Evolutionary conservation across 192 early-diverging fungal genomes (phyloP).

Genomic region (Podila minutissima): DNA sequence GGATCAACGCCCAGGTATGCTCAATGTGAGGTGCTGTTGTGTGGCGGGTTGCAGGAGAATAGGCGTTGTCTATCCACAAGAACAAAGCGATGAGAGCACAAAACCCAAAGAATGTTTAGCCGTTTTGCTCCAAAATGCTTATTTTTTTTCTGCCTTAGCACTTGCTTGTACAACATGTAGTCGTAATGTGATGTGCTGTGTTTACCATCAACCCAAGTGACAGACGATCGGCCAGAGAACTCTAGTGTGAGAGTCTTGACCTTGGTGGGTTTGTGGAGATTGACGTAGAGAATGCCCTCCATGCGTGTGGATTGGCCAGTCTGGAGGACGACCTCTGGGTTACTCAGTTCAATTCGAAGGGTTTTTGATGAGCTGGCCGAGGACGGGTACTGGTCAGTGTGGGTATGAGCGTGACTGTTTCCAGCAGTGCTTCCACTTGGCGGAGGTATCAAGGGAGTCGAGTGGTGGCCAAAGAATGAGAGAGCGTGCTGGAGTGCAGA

Average conservation of each 20-base stretch:
- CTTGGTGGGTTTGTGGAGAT: slow-evolving; percentile 30
- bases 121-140: neutral
- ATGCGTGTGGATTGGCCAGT: slow-evolving; percentile 12
- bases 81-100: neutral
- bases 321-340: slow-evolving; percentile 26
- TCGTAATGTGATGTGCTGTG: neutral
- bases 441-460: neutral
- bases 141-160: no score
- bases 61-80: slow-evolving; percentile 25
- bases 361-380: slow-evolving; percentile 20
- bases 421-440: neutral
- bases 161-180: neutral
- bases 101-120: neutral
- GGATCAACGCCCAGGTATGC: slow-evolving; percentile 31
- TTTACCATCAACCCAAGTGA: slow-evolving; percentile 47
- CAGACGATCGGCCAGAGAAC: slow-evolving; percentile 31
- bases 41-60: slow-evolving; percentile 28
- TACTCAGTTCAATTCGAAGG: slow-evolving; percentile 24
- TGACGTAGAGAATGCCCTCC: slow-evolving; percentile 26
- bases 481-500: neutral
- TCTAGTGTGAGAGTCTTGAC: slow-evolving; percentile 38
- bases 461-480: slow-evolving; percentile 1
- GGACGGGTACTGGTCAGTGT: neutral
- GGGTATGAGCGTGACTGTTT: neutral
- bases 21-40: slow-evolving; percentile 28